Base-by-base conservation (phyloP, 495 filamentous ascomycete genomes). In the Hypoxylon subgilvum region DNA sequence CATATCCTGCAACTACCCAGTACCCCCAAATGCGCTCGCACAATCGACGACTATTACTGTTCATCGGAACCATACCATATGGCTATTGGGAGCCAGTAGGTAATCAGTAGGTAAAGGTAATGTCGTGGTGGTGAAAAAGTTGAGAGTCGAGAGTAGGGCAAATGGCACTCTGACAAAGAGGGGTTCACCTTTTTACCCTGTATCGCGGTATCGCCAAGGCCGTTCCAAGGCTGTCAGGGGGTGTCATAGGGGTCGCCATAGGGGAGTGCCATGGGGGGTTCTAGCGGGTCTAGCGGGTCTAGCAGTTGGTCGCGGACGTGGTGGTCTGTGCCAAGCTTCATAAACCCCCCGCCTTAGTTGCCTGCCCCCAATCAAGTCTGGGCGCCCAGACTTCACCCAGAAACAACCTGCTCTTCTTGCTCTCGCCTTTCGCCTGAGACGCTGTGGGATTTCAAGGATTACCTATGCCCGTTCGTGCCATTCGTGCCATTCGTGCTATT, bases 391-490 rank as follows among this genome's bases (percentile, higher is more conserved):
- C 21, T 35, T 35, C 31, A 7, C 12, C 6, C 12, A n/a, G n/a
- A 5, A n/a, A 38, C 30, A 57, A 57, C 44, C 32, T 50, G 13
- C 43, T 50, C 22, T 63, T 57, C 30, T 57, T 42, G 41, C 44
- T 46, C 12, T 35, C 12, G 9, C 31, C 27, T 6, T 35, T 35
- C 34, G 7, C 14, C 8, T 50, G 34, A 22, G 16, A 47, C 45
- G 8, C 38, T 42, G 44, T 61, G 46, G 51, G 19, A 54, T 57
- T 46, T 53, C 48, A 48, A 43, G 52, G 61, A 40, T 54, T 54
- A 52, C 52, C 52, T 48, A 35, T 61, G n/a, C n/a, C 18, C 18
- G 10, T 22, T 41, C 38, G 23, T 19, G 48, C 51, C 38, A 23
- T 22, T 22, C 6, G 7, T 10, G 16, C 18, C 18, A 22, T 22